A percentile compares a stretch with the other conserved stretches of the same genome.
phyloP scores from a whole-genome alignment of 345 rosid species.

The Lepidium didymum region DNA sequence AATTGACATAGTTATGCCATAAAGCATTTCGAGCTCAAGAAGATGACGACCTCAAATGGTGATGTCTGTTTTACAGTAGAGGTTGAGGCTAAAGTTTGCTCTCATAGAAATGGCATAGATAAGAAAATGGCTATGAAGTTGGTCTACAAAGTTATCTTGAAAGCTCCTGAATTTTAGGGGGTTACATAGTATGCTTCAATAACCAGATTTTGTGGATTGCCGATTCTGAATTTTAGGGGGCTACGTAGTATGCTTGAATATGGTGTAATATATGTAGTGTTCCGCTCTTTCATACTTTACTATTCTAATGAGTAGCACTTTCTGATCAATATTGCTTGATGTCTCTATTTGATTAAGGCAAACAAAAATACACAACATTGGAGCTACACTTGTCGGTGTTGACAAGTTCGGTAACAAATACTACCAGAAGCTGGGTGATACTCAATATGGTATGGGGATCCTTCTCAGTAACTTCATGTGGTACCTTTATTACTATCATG shows the following conservation, averaged over 20 bases:
- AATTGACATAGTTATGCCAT: constrained; percentile 4
- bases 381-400: constrained; percentile 76
- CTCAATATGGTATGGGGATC: constrained; percentile 54
- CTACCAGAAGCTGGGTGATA: constrained; percentile 65
- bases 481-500: neutral
- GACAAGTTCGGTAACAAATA: constrained; percentile 94
- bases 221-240: neutral
- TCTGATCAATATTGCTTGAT: neutral
- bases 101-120: neutral
- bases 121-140: neutral
- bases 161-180: neutral
- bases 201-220: neutral
- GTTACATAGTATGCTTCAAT: neutral
- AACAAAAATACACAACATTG: constrained; percentile 86
- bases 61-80: neutral
- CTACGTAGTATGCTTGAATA: neutral
- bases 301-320: neutral
- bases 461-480: neutral
- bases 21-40: neutral
- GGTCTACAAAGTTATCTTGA: neutral
- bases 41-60: neutral
- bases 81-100: neutral
- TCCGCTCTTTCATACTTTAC: neutral
- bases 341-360: constrained; percentile 46
- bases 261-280: neutral